These are phyloP conservation scores for Porcisia deanei DNA, from an alignment of 208 protist genomes.

Conservation along the genomic window DNA sequence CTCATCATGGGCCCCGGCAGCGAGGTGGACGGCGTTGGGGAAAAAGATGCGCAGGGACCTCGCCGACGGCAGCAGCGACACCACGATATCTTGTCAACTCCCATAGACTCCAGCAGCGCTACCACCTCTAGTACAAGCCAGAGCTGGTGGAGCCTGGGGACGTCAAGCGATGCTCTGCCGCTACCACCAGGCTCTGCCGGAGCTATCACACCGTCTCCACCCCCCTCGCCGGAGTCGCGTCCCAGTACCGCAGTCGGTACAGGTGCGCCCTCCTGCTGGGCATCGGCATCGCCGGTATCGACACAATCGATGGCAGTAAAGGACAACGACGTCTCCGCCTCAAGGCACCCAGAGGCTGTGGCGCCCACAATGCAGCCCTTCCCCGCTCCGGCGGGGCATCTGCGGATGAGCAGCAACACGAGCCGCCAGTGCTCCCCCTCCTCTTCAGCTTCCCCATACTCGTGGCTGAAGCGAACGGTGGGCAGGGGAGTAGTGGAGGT, in stretches of 20 bases:
- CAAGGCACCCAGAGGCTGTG: neutral
- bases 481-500: slow-evolving; percentile 1
- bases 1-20: slow-evolving; percentile 4
- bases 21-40: neutral
- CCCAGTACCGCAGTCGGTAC: neutral
- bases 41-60: neutral
- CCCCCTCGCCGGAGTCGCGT: neutral
- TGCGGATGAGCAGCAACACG: slow-evolving; percentile 24
- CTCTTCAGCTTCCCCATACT: neutral
- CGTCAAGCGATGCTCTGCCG: neutral
- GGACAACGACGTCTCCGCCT: neutral
- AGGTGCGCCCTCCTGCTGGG: no score
- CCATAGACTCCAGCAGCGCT: neutral
- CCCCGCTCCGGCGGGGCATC: slow-evolving; percentile 11
- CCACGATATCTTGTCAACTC: neutral
- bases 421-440: slow-evolving; percentile 18
- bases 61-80: neutral
- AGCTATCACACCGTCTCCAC: neutral
- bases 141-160: neutral
- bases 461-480: slow-evolving; percentile 16
- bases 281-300: neutral
- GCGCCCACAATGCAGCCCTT: neutral
- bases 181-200: slow-evolving; percentile 4
- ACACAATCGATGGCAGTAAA: neutral
- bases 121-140: neutral